A percentile compares a stretch with the other conserved stretches of the same genome.
Evolutionary conservation across 1,284 basidiomycete species (phyloP).

Genomic region (Cryptococcus depauperatus): DNA sequence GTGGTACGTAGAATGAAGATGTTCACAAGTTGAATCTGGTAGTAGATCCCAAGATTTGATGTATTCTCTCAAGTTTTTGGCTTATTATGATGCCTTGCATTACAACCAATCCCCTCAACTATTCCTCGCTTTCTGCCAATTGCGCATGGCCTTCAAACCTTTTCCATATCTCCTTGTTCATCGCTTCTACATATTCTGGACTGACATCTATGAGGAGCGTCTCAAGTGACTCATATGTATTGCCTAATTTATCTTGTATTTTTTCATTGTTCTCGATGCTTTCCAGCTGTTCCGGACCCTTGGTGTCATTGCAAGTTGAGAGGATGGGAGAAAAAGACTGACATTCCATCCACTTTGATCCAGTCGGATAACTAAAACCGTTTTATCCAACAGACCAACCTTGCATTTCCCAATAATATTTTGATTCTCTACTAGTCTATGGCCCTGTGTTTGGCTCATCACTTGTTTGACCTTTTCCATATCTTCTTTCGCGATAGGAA

Average conservation of each 20-base stretch:
- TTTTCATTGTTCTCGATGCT: slow-evolving; percentile 9
- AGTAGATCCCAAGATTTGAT: no score
- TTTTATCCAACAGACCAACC: slow-evolving; percentile 17
- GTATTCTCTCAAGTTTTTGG: no score
- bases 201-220: slow-evolving; percentile 35
- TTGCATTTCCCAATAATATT: slow-evolving; percentile 19
- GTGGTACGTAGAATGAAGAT: no score
- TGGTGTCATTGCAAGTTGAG: slow-evolving; percentile 9
- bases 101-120: not conserved
- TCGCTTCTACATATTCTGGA: slow-evolving; percentile 30
- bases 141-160: slow-evolving; percentile 22
- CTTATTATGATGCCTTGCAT: no score
- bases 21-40: no score
- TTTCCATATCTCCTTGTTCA: slow-evolving; percentile 29
- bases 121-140: slow-evolving; percentile 1
- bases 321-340: slow-evolving; percentile 18
- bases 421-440: no score
- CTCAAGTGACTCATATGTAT: slow-evolving; percentile 35
- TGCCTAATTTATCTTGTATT: no score
- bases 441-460: slow-evolving; percentile 3
- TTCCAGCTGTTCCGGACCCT: slow-evolving; percentile 24
- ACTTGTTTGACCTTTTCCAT: slow-evolving; percentile 11
- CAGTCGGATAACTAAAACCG: slow-evolving; percentile 19
- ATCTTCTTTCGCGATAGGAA: slow-evolving; percentile 24
- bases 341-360: slow-evolving; percentile 35